A percentile compares a stretch with the other conserved stretches of the same genome.
Evolutionary conservation across 2,329 filamentous ascomycete species (phyloP).

Genomic region (Xylariaceae sp.): DNA sequence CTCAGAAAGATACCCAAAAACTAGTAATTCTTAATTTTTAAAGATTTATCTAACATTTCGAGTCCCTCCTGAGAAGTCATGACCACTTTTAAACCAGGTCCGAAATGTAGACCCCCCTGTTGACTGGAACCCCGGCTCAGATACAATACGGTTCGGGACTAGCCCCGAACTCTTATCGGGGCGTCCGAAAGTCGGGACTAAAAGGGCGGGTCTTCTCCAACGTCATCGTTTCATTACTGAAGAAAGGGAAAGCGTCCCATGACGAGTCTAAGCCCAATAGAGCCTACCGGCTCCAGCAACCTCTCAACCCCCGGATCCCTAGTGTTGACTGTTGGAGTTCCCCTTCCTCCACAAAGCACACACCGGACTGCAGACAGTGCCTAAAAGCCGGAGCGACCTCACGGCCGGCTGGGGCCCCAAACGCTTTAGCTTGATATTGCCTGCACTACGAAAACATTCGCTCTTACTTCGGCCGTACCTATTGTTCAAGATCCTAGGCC

Average conservation of each 20-base stretch:
- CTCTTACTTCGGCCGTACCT: constrained; percentile 21
- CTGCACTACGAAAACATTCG: constrained; percentile 7
- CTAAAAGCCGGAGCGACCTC: not conserved
- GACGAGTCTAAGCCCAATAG: not conserved
- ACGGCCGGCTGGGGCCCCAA: constrained; percentile 18
- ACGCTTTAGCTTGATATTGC: not conserved
- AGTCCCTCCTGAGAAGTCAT: too few relatives aligned
- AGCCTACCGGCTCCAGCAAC: not conserved
- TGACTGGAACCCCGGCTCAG: too few relatives aligned
- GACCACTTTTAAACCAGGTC: too few relatives aligned
- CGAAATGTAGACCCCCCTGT: too few relatives aligned
- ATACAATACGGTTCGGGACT: not conserved
- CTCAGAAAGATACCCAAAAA: too few relatives aligned
- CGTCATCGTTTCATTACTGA: not conserved
- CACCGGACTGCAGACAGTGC: not conserved
- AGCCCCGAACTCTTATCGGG: constrained; percentile 2
- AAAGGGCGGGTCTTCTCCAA: not conserved
- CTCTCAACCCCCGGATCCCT: not conserved
- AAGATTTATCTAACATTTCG: too few relatives aligned
- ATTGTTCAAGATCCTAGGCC: not conserved
- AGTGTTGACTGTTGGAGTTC: not conserved
- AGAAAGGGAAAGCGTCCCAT: not conserved
- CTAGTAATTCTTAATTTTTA: too few relatives aligned
- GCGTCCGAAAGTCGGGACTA: not conserved
- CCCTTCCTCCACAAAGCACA: not conserved